These are phyloP conservation scores for Penicillium olsonii DNA, from an alignment of 2,329 filamentous ascomycete genomes.

Conservation along the genomic window DNA sequence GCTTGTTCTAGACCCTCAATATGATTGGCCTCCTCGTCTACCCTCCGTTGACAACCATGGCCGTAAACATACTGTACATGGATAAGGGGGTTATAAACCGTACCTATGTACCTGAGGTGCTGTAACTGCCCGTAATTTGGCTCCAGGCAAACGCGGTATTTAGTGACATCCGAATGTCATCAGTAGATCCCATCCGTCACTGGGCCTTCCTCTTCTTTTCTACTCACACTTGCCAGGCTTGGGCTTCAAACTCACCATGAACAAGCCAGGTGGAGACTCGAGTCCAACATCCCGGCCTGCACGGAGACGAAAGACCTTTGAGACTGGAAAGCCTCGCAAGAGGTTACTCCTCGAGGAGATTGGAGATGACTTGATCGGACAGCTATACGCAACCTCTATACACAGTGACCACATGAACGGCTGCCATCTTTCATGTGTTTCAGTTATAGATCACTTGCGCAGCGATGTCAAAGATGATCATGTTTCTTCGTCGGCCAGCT, in stretches of 20 bases:
- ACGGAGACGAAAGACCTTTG: constrained; percentile 6
- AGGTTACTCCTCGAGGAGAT: constrained; percentile 22
- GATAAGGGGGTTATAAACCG: too few species aligned
- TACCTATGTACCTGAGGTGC: too few species aligned
- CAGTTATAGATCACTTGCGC: constrained; percentile 22
- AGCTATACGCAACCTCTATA: constrained; percentile 13
- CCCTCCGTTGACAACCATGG: too few species aligned
- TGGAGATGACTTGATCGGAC: constrained; percentile 20
- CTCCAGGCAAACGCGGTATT: too few species aligned
- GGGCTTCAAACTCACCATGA: too few species aligned
- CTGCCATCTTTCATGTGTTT: not conserved
- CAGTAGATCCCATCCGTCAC: too few species aligned
- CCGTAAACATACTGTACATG: too few species aligned
- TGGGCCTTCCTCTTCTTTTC: too few species aligned
- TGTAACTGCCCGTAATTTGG: too few species aligned
- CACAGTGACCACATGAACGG: not conserved
- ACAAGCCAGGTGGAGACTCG: not conserved
- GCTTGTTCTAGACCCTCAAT: not conserved
- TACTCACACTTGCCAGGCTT: too few species aligned
- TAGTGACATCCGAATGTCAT: too few species aligned
- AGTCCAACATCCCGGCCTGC: not conserved
- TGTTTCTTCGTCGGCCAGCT: constrained; percentile 17
- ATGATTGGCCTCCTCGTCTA: not conserved
- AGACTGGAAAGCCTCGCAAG: constrained; percentile 15
- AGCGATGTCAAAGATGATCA: constrained; percentile 2